These are phyloP conservation scores for Tolypocladium sp. DNA, from an alignment of 2,329 filamentous ascomycete species.

Conservation along the genomic window DNA sequence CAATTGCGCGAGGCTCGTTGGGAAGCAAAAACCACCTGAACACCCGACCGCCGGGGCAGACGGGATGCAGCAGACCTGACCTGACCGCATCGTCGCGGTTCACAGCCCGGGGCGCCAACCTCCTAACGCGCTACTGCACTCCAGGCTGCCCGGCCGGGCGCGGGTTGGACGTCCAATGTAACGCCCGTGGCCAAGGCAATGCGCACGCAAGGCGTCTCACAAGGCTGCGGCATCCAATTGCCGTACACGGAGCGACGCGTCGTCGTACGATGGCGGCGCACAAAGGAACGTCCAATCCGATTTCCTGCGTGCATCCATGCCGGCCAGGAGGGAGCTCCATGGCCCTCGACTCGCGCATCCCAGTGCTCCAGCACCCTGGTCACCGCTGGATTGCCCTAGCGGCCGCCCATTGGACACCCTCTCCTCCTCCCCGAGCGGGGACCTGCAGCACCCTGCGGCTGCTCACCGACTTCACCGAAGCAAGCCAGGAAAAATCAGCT, in stretches of 20 bases:
- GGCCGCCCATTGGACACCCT: constrained; percentile 1
- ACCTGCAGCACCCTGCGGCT: not conserved
- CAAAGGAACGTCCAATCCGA: too few species aligned
- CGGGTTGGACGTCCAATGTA: not conserved
- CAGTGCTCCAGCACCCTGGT: not conserved
- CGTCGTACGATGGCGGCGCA: not conserved
- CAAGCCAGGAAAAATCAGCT: not conserved
- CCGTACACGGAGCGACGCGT: not conserved
- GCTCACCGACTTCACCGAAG: constrained; percentile 13
- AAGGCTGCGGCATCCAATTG: not conserved
- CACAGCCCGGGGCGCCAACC: not conserved
- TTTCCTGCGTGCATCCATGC: too few species aligned
- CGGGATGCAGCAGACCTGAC: not conserved
- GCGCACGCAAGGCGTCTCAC: not conserved
- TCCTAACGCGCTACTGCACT: not conserved
- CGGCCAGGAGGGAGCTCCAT: not conserved
- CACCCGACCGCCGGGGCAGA: not conserved
- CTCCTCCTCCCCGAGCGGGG: not conserved
- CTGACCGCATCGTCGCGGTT: not conserved
- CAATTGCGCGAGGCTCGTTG: not conserved
- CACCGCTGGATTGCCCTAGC: constrained; percentile 2
- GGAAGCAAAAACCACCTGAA: not conserved
- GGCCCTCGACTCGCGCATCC: not conserved
- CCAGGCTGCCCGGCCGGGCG: too few species aligned
- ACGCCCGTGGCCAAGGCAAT: not conserved